Evolutionary conservation across 805 yeast species (phyloP), one percentile per base, ranked within the genome.

Genomic region (Lachancea waltii): DNA sequence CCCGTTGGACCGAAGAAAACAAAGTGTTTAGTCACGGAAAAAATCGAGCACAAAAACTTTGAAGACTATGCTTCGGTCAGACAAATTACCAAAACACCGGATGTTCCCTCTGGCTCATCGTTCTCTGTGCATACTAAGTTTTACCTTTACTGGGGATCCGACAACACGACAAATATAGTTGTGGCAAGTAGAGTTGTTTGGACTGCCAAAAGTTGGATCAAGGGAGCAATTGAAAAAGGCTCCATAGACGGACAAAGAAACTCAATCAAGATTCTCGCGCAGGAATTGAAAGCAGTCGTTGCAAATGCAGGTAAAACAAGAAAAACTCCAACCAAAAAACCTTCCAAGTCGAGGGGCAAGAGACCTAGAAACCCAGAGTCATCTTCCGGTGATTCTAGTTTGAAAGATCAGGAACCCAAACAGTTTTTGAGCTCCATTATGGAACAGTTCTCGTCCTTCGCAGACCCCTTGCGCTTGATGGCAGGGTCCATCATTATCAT

Each of bases 1-100:
- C 69, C 84, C 0, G 68, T 81, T 27, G 87, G 87, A 0, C 87
- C 89, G 3, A 81, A 81, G 49, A 82, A 80, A 48, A 80, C 89
- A 1, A 68, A 65, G 46, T 80, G 86, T 63, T 54, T 64, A 14
- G 75, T 81, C 30, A 66, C 68, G 4, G 89, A 81, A 50, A 63
- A 61, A 5, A 58, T 81, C 18, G 75, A 75, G 33, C 63, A 68
- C 24, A 59, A 52, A 42, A 77, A 79, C 49, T 59, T 71, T 13
- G 62, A 69, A 7, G 62, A 62, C 22, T 49, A 47, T 31, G 60
- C 75, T 23, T 52, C 67, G 14, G 73, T 77, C 2, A 62, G 66
- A 10, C 81, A 77, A 45, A 53, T 65, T 1, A 75, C 85, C 0
- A 70, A 67, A 20, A 77, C 85, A 0, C 89, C 87, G 0, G 87